Percentiles rank a stretch among this genome's conserved stretches.
These are phyloP conservation scores for Vanilla planifolia DNA, from an alignment of 106 monocot genomes.

Conservation along the genomic window DNA sequence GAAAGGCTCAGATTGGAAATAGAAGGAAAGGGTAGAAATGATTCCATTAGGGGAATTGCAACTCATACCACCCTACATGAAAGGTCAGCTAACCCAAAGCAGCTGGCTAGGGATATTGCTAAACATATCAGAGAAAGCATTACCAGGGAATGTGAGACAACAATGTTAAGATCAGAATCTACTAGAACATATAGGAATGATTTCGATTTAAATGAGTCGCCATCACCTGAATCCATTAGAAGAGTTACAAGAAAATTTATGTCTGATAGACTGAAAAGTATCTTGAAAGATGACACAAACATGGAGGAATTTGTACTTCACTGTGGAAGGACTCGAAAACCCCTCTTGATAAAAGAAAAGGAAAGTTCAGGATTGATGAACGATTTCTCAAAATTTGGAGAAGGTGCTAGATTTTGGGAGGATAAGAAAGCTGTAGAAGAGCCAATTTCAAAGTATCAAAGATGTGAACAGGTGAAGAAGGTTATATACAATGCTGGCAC, in stretches of 20 bases:
- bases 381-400: constrained; percentile 27
- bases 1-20: constrained; percentile 73
- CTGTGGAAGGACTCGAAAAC: constrained; percentile 13
- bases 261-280: constrained; percentile 53
- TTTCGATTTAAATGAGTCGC: constrained; percentile 12
- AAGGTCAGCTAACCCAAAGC: constrained; percentile 38
- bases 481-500: constrained; percentile 9
- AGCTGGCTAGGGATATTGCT: constrained; percentile 46
- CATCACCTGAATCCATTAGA: constrained; percentile 31
- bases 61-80: constrained; percentile 15
- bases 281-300: constrained; percentile 39
- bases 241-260: constrained; percentile 45
- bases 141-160: constrained; percentile 29
- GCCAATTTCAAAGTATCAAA: constrained; percentile 32
- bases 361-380: constrained; percentile 22
- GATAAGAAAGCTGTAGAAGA: constrained; percentile 20
- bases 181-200: constrained; percentile 39
- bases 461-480: constrained; percentile 17
- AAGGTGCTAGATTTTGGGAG: constrained; percentile 25
- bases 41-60: neutral
- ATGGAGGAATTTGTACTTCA: constrained; percentile 4
- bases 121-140: constrained; percentile 70
- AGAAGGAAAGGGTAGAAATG: constrained; percentile 39
- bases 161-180: constrained; percentile 46
- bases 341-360: constrained; percentile 15